These are phyloP conservation scores for Plasmodium malariae DNA, from an alignment of 169 alveolate species.

Conservation along the genomic window DNA sequence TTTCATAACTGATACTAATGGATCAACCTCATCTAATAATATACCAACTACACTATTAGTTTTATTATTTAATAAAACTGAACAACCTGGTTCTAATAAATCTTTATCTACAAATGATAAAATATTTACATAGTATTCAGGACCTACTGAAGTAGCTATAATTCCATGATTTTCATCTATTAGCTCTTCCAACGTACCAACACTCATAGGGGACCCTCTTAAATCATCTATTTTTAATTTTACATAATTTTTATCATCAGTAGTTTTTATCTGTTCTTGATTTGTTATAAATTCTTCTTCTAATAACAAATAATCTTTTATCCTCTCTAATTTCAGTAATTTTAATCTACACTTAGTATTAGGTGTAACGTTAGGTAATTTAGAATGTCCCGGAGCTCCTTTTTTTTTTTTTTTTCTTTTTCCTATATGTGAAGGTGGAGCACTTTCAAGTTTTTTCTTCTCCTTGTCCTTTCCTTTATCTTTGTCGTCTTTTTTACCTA, in stretches of 20 bases:
- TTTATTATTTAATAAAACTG: slow-evolving; percentile 97
- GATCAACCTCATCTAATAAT: slow-evolving; percentile 98
- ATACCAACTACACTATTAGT: slow-evolving; percentile 98
- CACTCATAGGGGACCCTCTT: slow-evolving; percentile 98
- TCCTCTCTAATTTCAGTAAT: slow-evolving; percentile 93
- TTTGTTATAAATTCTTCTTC: slow-evolving; percentile 95
- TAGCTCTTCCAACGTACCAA: slow-evolving; percentile 98
- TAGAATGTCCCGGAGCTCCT: slow-evolving; percentile 82
- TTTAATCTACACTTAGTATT: slow-evolving; percentile 94
- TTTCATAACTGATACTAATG: slow-evolving; percentile 97
- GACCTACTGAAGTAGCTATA: slow-evolving; percentile 98
- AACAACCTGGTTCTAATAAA: slow-evolving; percentile 98
- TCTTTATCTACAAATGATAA: slow-evolving; percentile 98
- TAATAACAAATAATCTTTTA: slow-evolving; percentile 95
- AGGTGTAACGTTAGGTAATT: slow-evolving; percentile 95
- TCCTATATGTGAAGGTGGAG: slow-evolving; percentile 77
- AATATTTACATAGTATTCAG: slow-evolving; percentile 98
- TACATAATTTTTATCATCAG: slow-evolving; percentile 82
- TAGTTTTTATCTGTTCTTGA: slow-evolving; percentile 88
- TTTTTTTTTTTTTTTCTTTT: slow-evolving; percentile 65
- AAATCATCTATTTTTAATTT: slow-evolving; percentile 94
- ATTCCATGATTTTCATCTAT: slow-evolving; percentile 99
- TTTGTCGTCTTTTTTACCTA: slow-evolving; percentile 73
- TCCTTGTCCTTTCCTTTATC: slow-evolving; percentile 78
- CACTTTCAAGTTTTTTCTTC: slow-evolving; percentile 78